Conservation (phyloP, 1,139 yeast species). For the Debaryomyces coudertii region DNA sequence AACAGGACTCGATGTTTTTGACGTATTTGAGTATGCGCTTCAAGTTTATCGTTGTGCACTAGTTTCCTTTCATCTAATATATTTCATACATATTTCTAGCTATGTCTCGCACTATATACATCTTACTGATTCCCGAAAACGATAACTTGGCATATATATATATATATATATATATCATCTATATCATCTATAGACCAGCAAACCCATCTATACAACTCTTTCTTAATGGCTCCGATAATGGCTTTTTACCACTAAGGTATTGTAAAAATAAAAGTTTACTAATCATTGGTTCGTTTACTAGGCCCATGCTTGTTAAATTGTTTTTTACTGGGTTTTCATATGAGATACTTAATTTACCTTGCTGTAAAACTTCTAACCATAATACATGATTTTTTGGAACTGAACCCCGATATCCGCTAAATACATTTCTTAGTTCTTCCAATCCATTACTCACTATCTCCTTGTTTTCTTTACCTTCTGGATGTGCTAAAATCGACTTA, state of each 20-base stretch:
- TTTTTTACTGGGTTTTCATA: constrained; percentile 40
- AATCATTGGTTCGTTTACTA: constrained; percentile 51
- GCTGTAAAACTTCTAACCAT: constrained; percentile 47
- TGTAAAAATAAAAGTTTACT: constrained; percentile 59
- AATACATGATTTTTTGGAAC: constrained; percentile 68
- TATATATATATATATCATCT: too few species aligned
- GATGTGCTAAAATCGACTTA: constrained; percentile 68
- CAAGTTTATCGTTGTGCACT: background rate
- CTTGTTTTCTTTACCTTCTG: constrained; percentile 40
- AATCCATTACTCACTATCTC: constrained; percentile 53
- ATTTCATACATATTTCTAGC: background rate
- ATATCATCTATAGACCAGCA: constrained; percentile 14
- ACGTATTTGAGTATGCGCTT: background rate
- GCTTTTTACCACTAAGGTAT: constrained; percentile 62
- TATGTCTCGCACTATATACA: background rate
- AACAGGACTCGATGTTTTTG: background rate
- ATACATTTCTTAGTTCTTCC: constrained; percentile 55
- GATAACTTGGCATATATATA: background rate
- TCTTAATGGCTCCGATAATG: constrained; percentile 53
- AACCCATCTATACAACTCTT: constrained; percentile 38
- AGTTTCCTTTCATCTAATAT: background rate
- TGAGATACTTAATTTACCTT: constrained; percentile 50
- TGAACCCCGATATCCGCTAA: constrained; percentile 54
- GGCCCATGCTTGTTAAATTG: constrained; percentile 45
- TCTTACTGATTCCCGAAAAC: background rate